Evolutionary conservation across 2,329 filamentous ascomycete species (phyloP).

Genomic region (Fusarium caatingaense): DNA sequence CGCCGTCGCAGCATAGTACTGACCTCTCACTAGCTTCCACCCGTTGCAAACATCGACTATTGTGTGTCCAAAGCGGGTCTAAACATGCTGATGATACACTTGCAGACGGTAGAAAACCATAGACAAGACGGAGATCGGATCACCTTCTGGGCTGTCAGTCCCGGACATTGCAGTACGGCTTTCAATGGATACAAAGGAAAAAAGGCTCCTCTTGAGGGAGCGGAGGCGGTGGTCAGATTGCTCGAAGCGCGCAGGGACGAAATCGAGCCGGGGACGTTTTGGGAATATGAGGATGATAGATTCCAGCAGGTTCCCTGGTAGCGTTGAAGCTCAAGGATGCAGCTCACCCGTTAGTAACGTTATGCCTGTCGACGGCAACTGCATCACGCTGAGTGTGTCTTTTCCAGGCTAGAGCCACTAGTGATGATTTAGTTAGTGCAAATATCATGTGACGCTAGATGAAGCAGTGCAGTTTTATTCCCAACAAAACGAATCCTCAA

Average conservation of each 20-base stretch:
- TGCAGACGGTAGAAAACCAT: background rate
- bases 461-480: background rate
- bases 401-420: no score
- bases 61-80: slow-evolving; percentile 12
- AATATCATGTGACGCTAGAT: background rate
- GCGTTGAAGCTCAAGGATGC: background rate
- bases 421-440: no score
- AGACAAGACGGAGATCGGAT: background rate
- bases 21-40: slow-evolving; percentile 1
- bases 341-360: no score
- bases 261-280: slow-evolving; percentile 4
- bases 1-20: fast-evolving
- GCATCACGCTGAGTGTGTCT: no score
- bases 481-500: background rate
- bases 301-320: slow-evolving; percentile 19
- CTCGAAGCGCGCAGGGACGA: background rate
- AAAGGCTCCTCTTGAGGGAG: slow-evolving; percentile 3
- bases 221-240: slow-evolving; percentile 3
- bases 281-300: background rate
- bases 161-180: slow-evolving; percentile 13
- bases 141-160: slow-evolving; percentile 12
- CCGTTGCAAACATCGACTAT: slow-evolving; percentile 15
- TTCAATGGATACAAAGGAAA: slow-evolving; percentile 12
- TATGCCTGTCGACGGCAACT: no score
- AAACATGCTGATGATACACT: slow-evolving; percentile 11